Evolutionary conservation across 2,329 filamentous ascomycete species (phyloP).

Genomic region (Colletotrichum godetiae): DNA sequence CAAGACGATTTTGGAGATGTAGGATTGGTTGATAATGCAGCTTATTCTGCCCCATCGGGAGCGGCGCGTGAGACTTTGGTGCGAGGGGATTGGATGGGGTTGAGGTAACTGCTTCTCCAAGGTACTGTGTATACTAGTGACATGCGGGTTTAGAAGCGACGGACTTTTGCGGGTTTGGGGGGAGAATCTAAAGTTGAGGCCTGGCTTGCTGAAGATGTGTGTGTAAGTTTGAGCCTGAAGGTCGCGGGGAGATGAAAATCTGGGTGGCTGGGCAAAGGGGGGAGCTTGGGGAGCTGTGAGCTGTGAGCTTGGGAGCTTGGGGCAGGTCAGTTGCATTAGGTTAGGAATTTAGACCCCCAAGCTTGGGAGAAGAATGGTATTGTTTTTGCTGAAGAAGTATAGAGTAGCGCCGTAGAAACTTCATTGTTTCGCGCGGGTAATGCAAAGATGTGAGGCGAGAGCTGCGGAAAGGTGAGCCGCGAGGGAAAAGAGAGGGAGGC

Average conservation of each 20-base stretch:
- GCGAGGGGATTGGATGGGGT: not conserved
- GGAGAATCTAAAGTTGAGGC: not conserved
- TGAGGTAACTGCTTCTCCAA: not conserved
- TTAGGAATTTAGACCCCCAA: not conserved
- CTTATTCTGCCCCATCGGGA: not conserved
- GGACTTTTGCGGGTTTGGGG: not conserved
- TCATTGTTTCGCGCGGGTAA: not conserved
- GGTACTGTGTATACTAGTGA: not conserved
- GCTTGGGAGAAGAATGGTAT: not conserved
- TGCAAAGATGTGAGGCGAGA: not conserved
- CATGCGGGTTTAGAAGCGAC: slow-evolving; percentile 1
- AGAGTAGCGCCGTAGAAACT: not conserved
- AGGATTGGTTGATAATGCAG: not conserved
- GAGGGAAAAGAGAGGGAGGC: not conserved
- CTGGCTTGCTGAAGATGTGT: not conserved
- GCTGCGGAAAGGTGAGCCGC: not conserved
- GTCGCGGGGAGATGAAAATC: not conserved
- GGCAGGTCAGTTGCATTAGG: not conserved
- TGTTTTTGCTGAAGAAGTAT: not conserved
- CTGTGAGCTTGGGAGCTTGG: not conserved
- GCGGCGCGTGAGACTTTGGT: not conserved
- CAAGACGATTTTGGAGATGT: not conserved
- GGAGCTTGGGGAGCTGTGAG: not conserved
- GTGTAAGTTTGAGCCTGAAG: not conserved
- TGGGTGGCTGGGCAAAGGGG: not conserved